Conservation (phyloP, 2,329 filamentous ascomycete species). For the Fusarium euwallaceae region DNA sequence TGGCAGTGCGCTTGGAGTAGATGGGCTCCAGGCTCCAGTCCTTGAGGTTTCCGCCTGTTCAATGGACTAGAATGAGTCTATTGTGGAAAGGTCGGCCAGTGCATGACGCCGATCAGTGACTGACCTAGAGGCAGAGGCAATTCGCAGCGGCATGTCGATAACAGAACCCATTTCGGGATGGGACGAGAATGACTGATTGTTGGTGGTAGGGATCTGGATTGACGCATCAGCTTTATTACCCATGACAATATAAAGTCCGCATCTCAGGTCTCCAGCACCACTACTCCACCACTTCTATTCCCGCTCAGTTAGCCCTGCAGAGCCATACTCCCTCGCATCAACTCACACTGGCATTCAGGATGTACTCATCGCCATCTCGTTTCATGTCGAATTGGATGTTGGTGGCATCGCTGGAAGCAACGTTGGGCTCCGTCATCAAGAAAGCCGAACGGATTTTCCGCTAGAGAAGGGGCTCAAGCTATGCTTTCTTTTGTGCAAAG, state of each 20-base stretch:
- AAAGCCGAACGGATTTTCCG: constrained; percentile 13
- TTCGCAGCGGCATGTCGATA: not conserved
- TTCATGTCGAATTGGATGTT: constrained; percentile 10
- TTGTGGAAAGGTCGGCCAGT: constrained; percentile 42
- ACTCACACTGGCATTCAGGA: not conserved
- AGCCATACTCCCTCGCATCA: not conserved
- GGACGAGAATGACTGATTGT: not conserved
- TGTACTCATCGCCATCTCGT: not conserved
- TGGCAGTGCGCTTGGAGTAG: constrained; percentile 20
- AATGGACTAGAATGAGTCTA: constrained; percentile 34
- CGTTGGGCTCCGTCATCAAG: constrained; percentile 9
- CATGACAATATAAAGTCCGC: not conserved
- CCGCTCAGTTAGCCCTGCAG: not conserved
- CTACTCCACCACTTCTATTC: not conserved
- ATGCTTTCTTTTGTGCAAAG: not conserved
- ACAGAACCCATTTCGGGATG: not conserved
- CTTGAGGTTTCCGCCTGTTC: constrained; percentile 42
- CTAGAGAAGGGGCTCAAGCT: not conserved
- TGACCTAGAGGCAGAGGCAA: not conserved
- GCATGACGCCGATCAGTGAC: constrained; percentile 43
- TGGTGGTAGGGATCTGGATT: not conserved
- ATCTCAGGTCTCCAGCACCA: not conserved
- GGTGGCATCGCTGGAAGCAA: constrained; percentile 14
- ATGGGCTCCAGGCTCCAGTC: constrained; percentile 46
- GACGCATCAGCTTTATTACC: not conserved